Evolutionary conservation across 768 basidiomycete species (phyloP).

Genomic region (Hirschioporus abietinus): DNA sequence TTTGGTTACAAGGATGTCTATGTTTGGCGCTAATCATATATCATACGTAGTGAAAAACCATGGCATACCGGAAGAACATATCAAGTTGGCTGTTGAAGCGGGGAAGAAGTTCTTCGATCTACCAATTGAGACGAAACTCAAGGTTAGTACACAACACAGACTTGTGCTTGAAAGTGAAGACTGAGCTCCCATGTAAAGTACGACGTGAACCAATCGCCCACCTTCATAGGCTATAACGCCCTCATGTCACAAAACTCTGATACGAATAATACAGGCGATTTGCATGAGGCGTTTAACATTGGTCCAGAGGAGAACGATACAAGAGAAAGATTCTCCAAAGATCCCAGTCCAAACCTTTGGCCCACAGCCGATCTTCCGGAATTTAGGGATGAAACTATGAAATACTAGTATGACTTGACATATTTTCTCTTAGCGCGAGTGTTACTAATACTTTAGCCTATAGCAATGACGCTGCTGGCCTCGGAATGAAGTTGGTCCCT

Average conservation of each 20-base stretch:
- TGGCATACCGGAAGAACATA: constrained; percentile 51
- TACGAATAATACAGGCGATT: constrained; percentile 69
- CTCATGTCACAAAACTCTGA: constrained; percentile 71
- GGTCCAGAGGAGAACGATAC: constrained; percentile 53
- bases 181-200: too few relatives aligned
- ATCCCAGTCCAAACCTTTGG: constrained; percentile 78
- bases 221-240: constrained; percentile 75
- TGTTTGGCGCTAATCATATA: too few relatives aligned
- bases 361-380: constrained; percentile 46
- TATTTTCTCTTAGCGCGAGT: background rate
- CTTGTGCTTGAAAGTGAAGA: too few relatives aligned
- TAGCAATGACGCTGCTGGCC: constrained; percentile 45
- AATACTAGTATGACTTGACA: constrained; percentile 62
- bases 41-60: constrained; percentile 64
- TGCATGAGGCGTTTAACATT: constrained; percentile 89
- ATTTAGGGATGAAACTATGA: constrained; percentile 54
- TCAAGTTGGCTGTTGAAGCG: constrained; percentile 39
- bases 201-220: constrained; percentile 17
- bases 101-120: constrained; percentile 66
- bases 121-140: constrained; percentile 57
- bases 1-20: too few relatives aligned
- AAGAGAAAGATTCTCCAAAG: constrained; percentile 35
- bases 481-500: constrained; percentile 58
- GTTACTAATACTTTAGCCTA: too few relatives aligned
- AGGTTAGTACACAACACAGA: constrained; percentile 27